These are phyloP conservation scores for Pneumocystis murina DNA, from an alignment of 1,139 yeast species.

Conservation along the genomic window DNA sequence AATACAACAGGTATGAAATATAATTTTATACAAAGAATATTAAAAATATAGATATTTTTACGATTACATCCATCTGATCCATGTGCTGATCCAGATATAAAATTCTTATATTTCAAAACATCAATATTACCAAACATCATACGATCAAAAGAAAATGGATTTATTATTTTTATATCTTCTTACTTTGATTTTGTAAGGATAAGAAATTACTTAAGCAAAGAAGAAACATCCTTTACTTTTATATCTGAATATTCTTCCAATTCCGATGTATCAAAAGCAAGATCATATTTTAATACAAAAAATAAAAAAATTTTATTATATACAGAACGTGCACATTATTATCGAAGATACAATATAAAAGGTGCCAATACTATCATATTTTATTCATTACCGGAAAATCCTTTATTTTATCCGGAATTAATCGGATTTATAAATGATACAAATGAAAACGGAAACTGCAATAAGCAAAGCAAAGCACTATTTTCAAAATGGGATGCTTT, in stretches of 20 bases:
- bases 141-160: conserved; percentile 39
- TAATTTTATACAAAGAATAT: background rate
- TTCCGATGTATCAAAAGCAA: conserved; percentile 51
- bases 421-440: conserved; percentile 34
- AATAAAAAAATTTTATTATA: conserved; percentile 59
- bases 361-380: conserved; percentile 78
- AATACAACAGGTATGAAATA: conserved; percentile 50
- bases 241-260: conserved; percentile 72
- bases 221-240: conserved; percentile 35
- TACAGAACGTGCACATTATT: conserved; percentile 88
- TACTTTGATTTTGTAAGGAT: conserved; percentile 75
- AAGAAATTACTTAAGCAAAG: conserved; percentile 46
- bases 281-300: conserved; percentile 53
- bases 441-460: conserved; percentile 20
- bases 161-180: conserved; percentile 66
- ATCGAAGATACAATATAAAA: conserved; percentile 63
- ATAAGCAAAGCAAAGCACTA: conserved; percentile 41
- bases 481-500: conserved; percentile 74
- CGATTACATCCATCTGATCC: conserved; percentile 47
- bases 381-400: conserved; percentile 77
- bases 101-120: conserved; percentile 68
- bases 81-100: conserved; percentile 53
- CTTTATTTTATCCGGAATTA: conserved; percentile 65
- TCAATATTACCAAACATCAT: conserved; percentile 54
- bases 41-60: conserved; percentile 12